A percentile compares a stretch with the other conserved stretches of the same genome.
These are phyloP conservation scores for Aspergillus sp. DNA, from an alignment of 2,329 filamentous ascomycete species.

Conservation along the genomic window DNA sequence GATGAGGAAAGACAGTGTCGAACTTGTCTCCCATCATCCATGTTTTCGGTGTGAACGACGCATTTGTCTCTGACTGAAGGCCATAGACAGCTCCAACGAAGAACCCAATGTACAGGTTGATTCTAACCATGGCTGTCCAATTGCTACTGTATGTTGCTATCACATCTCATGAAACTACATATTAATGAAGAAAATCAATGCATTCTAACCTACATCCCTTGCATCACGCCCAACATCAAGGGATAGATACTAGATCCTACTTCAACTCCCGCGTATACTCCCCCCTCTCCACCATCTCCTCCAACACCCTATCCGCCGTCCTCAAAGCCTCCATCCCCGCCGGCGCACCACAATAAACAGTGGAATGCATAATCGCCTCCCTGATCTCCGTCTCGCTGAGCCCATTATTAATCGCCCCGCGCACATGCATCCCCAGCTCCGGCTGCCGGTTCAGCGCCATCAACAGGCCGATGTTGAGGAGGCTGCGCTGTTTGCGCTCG, in stretches of 20 bases:
- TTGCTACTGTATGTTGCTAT: no score
- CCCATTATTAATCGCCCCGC: slow-evolving; percentile 60
- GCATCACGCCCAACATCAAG: no score
- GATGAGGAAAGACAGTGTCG: slow-evolving; percentile 49
- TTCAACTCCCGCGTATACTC: slow-evolving; percentile 23
- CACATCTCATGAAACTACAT: no score
- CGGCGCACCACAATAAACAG: slow-evolving; percentile 51
- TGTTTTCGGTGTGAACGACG: no score
- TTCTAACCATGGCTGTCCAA: no score
- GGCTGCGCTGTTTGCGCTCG: slow-evolving; percentile 55
- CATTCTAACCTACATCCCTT: no score
- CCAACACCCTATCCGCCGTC: slow-evolving; percentile 46
- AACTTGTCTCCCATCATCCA: slow-evolving; percentile 44
- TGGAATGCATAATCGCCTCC: slow-evolving; percentile 51
- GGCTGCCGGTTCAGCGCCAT: slow-evolving; percentile 56
- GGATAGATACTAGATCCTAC: background rate
- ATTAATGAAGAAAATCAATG: no score
- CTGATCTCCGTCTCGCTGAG: slow-evolving; percentile 58
- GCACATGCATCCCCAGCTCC: slow-evolving; percentile 59
- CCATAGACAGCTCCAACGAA: no score
- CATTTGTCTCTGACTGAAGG: no score
- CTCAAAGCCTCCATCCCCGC: slow-evolving; percentile 53
- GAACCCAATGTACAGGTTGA: no score
- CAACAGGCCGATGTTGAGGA: slow-evolving; percentile 63
- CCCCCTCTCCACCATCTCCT: slow-evolving; percentile 47